Base-by-base conservation (phyloP, 2,329 filamentous ascomycete species). In the Microdochium nivale region DNA sequence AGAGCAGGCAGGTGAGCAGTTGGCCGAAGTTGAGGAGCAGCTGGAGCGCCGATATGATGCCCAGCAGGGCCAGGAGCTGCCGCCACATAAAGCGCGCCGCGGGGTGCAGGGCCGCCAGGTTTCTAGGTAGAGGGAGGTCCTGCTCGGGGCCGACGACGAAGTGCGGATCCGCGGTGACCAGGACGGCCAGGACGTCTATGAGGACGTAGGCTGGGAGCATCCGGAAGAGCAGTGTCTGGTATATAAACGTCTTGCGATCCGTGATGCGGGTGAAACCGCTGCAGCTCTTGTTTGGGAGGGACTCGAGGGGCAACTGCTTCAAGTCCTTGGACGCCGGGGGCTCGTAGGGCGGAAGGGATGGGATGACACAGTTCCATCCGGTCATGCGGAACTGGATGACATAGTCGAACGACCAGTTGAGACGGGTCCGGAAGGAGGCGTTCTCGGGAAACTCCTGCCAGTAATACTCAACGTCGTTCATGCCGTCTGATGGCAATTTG, bases 151-250 rank as follows among this genome's bases (percentile, higher is more conserved):
- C 77, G 24, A 79, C 62, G 53, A 83, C 61, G 67, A 91, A 95
- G 70, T 92, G 95, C 0, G 86, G 84, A 60, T 97, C 92, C 50
- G 80, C 78, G 58, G 85, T 83, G 71, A 89, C 84, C 55, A 82
- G 55, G 1, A 83, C 76, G 60, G 87, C 87, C 50, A 88, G 66
- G 7, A 82, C 53, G 66, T 96, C 92, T 9, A 96, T 71, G 8
- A 79, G 54, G 13, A 94, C 56, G 62, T 88, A 94, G 56, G 75
- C 51, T 0, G 63, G 73, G 35, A 77, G 52, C 2, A 80, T 51
- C n/a, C 85, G 68, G 5, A 62, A 70, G 9, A 66, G 52, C 11
- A 83, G 53, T 2, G 40, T 44, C 7, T 23, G n/a, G 40, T 44
- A 44, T 13, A 44, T 44, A 19, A 23, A 44, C n/a, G 40, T 44